Base-by-base conservation (phyloP, 1,284 basidiomycete species). In the Cryptococcus sp. region DNA sequence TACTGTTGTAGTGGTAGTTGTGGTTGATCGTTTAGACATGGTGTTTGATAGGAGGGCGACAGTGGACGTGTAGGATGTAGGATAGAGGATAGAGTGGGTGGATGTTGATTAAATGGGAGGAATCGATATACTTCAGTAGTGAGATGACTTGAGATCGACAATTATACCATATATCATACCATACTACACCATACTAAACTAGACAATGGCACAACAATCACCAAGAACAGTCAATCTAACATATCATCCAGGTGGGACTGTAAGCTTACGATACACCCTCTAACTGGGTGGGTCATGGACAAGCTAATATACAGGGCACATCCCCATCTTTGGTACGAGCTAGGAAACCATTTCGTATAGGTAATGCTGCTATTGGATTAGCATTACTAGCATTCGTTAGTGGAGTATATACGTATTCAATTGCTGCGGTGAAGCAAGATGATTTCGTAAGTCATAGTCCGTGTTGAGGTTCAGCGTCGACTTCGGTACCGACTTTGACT, bases 341-440 rank as follows among this genome's bases (percentile, higher is more conserved):
- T 13, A 83, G 93, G 34, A 82, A 82, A 61, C 92, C 90, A 9
- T 98, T 87, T 76, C 81, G 83, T 25, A 53, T 86, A 31, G 82
- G 82, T 60, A 98, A 98, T 73, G 81, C 85, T 14, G 51, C 94
- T 44, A 90, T 88, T 0, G 93, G 92, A 4, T 59, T 83, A 37
- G 69, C 79, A 3, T 81, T 97, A 52, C 79, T 84, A 41, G 80
- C 81, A 1, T 94, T 97, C 71, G 84, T 83, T 25, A 81, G 83
- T n/a, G 84, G 85, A 43, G 85, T 96, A 16, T 98, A 91, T 83
- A 81, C 83, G 9, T 98, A 97, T 76, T 93, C 91, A 14, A 93
- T 98, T 70, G 82, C 83, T 40, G 91, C 91, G 11, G 91, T 96
- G 53, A 90, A 87, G 70, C 91, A 96, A 70, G 92, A 96, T 66